phyloP scores from a whole-genome alignment of 805 yeast genomes.

The Myxozyma geophila region DNA sequence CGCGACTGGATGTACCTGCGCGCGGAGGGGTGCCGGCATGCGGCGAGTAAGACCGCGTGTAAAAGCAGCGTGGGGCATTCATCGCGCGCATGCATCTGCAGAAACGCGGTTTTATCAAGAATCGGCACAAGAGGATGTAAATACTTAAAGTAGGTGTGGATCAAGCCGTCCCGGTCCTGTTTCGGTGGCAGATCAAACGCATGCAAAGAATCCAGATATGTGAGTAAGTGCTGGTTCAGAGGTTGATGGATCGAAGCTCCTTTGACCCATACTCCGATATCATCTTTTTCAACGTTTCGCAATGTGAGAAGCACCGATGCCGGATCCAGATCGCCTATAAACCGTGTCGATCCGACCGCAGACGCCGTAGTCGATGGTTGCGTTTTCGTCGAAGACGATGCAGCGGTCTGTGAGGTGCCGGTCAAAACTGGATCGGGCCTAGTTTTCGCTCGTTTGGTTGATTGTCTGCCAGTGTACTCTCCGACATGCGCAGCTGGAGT shows the following conservation, averaged over 20 bases:
- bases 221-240: constrained; percentile 43
- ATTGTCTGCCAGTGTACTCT: no score
- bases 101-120: constrained; percentile 49
- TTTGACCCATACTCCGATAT: constrained; percentile 46
- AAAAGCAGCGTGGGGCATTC: constrained; percentile 49
- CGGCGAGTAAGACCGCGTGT: constrained; percentile 52
- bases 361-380: background rate
- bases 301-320: constrained; percentile 26
- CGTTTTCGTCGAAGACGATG: background rate
- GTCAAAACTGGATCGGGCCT: background rate
- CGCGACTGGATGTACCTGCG: constrained; percentile 41
- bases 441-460: background rate
- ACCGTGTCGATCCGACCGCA: constrained; percentile 25
- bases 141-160: constrained; percentile 49
- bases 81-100: constrained; percentile 46
- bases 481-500: constrained; percentile 20
- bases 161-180: constrained; percentile 45
- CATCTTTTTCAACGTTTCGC: constrained; percentile 29
- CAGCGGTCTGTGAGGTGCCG: background rate
- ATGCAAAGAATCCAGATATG: constrained; percentile 46
- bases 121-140: constrained; percentile 51
- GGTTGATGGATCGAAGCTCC: constrained; percentile 42
- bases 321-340: constrained; percentile 33
- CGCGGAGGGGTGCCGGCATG: constrained; percentile 50
- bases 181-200: constrained; percentile 49